Evolutionary conservation across 139 green algal genomes (phyloP).

Genomic region (Pedinophyceae sp.): DNA sequence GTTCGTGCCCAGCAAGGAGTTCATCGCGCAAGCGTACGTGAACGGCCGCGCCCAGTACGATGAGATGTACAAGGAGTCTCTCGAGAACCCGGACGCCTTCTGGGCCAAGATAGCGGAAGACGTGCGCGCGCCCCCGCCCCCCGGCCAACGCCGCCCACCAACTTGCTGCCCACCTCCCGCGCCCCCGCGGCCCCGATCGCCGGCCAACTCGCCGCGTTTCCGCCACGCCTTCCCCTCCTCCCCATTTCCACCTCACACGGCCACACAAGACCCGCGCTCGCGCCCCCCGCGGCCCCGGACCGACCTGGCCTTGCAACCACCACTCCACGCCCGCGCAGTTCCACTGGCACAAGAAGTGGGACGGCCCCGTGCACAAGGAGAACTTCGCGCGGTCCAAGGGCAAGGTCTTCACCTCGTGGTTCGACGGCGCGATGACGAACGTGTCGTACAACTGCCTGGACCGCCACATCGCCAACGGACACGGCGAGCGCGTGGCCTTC

Average conservation of each 20-base stretch:
- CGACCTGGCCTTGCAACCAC: background rate
- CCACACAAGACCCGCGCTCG: too few species aligned
- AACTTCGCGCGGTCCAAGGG: conserved; percentile 45
- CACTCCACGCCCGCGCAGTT: too few species aligned
- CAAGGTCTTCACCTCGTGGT: conserved; percentile 50
- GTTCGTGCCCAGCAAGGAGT: too few species aligned
- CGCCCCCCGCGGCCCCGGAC: too few species aligned
- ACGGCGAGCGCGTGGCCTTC: conserved; percentile 36
- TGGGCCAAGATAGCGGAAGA: conserved; percentile 66
- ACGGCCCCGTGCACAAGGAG: conserved; percentile 17
- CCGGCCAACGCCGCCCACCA: background rate
- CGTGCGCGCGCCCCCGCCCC: background rate
- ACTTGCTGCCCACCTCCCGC: background rate
- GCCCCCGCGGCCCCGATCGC: too few species aligned
- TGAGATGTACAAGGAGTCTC: conserved; percentile 56
- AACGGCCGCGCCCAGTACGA: conserved; percentile 48
- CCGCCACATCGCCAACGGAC: conserved; percentile 42
- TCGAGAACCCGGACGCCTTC: conserved; percentile 79
- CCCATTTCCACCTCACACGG: too few species aligned
- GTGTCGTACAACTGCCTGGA: conserved; percentile 78
- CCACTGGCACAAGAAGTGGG: conserved; percentile 72
- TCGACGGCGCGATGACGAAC: conserved; percentile 61
- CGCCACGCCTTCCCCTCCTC: too few species aligned
- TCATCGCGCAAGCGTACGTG: too few species aligned
- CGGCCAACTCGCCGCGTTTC: too few species aligned